Conservation (phyloP, 2,329 filamentous ascomycete species). For the Fusarium sp. region DNA sequence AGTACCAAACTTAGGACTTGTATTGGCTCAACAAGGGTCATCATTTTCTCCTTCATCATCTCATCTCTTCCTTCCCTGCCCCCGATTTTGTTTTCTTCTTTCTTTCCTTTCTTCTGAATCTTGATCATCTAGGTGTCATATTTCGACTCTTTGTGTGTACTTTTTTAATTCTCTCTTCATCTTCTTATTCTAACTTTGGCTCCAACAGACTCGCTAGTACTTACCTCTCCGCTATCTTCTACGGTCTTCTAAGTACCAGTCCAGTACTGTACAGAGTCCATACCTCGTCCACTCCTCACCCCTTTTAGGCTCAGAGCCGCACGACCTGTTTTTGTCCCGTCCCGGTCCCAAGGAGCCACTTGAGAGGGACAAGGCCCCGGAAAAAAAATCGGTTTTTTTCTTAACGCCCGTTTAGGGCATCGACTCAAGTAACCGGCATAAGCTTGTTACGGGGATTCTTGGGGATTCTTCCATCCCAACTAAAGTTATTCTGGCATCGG, state of each 20-base stretch:
- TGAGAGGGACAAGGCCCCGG: conserved; percentile 39
- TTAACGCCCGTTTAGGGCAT: conserved; percentile 52
- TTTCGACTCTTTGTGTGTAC: conserved; percentile 22
- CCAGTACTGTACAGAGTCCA: neutral
- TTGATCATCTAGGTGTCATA: neutral
- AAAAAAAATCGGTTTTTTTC: conserved; percentile 47
- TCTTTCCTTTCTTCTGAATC: neutral
- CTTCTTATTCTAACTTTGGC: conserved; percentile 10
- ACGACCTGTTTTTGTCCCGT: conserved; percentile 23
- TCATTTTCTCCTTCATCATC: conserved; percentile 38
- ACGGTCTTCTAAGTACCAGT: neutral
- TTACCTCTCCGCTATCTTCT: neutral
- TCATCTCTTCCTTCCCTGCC: conserved; percentile 28
- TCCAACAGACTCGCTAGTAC: conserved; percentile 13
- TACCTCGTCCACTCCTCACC: conserved; percentile 13
- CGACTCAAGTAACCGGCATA: conserved; percentile 54
- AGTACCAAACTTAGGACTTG: conserved; percentile 7
- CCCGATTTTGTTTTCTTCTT: conserved; percentile 14
- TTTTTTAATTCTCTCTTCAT: conserved; percentile 17
- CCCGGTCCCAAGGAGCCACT: conserved; percentile 34
- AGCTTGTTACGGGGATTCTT: conserved; percentile 54
- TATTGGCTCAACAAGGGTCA: conserved; percentile 35
- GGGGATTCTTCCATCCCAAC: conserved; percentile 41
- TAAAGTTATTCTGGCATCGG: conserved; percentile 24
- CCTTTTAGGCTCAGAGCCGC: conserved; percentile 41